Evolutionary conservation across 169 alveolate genomes (phyloP).

Genomic region (Cyclospora cayetanensis): DNA sequence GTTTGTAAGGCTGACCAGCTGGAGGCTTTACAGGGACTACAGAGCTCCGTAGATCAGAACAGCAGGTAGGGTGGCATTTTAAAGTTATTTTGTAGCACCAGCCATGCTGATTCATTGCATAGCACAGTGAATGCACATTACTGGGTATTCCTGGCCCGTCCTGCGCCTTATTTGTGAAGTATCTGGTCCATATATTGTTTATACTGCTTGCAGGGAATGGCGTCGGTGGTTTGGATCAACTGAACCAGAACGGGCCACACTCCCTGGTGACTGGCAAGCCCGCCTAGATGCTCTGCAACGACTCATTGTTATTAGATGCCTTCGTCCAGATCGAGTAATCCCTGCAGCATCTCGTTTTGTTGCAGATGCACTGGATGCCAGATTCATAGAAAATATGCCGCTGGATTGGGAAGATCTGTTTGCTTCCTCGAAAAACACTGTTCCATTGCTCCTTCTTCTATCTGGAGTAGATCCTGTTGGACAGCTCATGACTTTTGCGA

Average conservation of each 20-base stretch:
- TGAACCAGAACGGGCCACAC: conserved; percentile 90
- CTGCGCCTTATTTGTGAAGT: neutral
- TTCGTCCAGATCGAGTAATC: conserved; percentile 93
- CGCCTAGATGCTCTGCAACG: conserved; percentile 90
- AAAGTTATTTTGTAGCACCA: neutral
- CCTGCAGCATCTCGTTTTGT: conserved; percentile 90
- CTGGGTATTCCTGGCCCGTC: neutral
- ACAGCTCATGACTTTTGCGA: conserved; percentile 85
- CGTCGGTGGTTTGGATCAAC: conserved; percentile 79
- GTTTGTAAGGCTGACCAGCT: conserved; percentile 88
- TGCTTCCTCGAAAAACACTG: conserved; percentile 83
- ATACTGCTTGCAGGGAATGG: conserved; percentile 74
- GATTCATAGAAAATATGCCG: conserved; percentile 91
- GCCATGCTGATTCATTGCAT: neutral
- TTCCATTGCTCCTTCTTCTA: conserved; percentile 91
- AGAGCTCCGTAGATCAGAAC: conserved; percentile 89
- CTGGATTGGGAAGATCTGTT: conserved; percentile 89
- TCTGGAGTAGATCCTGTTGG: conserved; percentile 95
- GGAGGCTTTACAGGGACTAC: conserved; percentile 88
- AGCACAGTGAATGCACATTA: neutral
- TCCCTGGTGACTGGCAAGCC: conserved; percentile 97
- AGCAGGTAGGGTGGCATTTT: conserved; percentile 89
- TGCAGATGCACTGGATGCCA: conserved; percentile 87
- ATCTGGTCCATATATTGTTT: neutral
- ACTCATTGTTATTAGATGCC: conserved; percentile 87